Percentiles rank a stretch among this genome's conserved stretches.
Conservation (phyloP, 257 asterid genomes). For the Rauvolfia tetraphylla region DNA sequence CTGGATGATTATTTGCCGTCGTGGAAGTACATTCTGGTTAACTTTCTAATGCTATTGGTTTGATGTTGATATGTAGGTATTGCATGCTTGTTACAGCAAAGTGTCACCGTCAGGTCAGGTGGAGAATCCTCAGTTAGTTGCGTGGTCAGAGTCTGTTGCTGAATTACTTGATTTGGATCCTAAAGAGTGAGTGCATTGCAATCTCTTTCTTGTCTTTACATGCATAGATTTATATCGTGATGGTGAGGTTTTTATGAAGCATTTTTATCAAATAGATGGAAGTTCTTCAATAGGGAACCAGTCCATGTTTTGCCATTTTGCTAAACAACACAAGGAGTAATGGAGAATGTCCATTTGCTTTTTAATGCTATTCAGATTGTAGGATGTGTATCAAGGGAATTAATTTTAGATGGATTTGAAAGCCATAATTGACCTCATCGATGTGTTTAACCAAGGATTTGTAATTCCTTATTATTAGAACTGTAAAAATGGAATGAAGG, state of each 20-base stretch:
- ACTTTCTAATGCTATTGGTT: not conserved
- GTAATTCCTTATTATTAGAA: not conserved
- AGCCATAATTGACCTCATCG: not conserved
- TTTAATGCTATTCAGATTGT: not conserved
- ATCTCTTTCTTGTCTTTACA: constrained; percentile 8
- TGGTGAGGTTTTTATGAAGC: not conserved
- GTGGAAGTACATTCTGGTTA: not conserved
- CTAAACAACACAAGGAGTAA: not conserved
- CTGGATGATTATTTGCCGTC: not conserved
- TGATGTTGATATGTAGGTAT: constrained; percentile 49
- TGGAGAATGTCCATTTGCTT: not conserved
- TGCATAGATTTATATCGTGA: not conserved
- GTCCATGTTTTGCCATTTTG: not conserved
- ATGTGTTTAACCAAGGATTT: not conserved
- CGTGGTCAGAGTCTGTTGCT: constrained; percentile 85
- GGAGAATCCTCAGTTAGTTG: constrained; percentile 87
- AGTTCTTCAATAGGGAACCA: not conserved
- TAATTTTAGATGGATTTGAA: not conserved
- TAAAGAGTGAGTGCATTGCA: constrained; percentile 53
- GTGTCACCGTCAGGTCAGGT: constrained; percentile 85
- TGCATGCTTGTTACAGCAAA: constrained; percentile 81
- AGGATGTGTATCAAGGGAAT: not conserved
- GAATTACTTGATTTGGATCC: constrained; percentile 78
- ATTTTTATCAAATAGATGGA: not conserved
- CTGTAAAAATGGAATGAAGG: not conserved